phyloP scores from a whole-genome alignment of 768 basidiomycete genomes.

The Russula olivacea region DNA sequence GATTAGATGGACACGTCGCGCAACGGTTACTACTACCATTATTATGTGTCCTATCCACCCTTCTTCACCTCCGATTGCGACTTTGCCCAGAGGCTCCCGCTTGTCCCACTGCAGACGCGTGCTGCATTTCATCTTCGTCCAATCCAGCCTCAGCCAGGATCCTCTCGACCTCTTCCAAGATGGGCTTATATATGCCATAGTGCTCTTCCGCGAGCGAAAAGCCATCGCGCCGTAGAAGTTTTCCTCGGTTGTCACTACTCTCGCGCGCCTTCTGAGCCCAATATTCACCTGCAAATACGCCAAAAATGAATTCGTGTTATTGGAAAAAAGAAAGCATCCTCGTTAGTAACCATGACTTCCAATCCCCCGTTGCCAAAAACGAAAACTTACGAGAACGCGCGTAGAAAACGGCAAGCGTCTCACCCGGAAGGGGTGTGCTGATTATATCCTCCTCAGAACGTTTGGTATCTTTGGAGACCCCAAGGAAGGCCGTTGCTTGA shows the following conservation, averaged over 20 bases:
- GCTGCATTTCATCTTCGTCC: slow-evolving; percentile 75
- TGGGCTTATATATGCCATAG: slow-evolving; percentile 78
- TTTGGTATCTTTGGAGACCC: slow-evolving; percentile 51
- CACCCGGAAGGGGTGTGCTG: slow-evolving; percentile 79
- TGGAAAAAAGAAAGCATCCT: background rate
- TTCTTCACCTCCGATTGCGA: slow-evolving; percentile 41
- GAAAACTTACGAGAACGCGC: slow-evolving; percentile 62
- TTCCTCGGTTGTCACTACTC: slow-evolving; percentile 61
- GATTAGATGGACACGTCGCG: background rate
- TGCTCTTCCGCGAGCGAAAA: slow-evolving; percentile 69
- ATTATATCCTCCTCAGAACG: slow-evolving; percentile 64
- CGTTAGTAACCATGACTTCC: background rate
- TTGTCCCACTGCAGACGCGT: slow-evolving; percentile 40
- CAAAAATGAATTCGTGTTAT: background rate
- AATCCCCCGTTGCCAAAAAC: background rate
- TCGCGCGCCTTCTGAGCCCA: slow-evolving; percentile 72
- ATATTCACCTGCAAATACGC: slow-evolving; percentile 50
- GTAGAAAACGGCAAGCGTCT: slow-evolving; percentile 79
- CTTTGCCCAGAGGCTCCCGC: slow-evolving; percentile 39
- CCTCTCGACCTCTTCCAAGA: slow-evolving; percentile 74
- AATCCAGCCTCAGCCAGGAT: slow-evolving; percentile 80
- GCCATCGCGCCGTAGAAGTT: slow-evolving; percentile 69
- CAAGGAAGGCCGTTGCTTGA: slow-evolving; percentile 52
- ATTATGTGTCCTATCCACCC: background rate
- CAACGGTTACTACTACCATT: background rate